These are phyloP conservation scores for Pseudonitzschia multistriata DNA, from an alignment of 108 stramenopile genomes.

Conservation along the genomic window DNA sequence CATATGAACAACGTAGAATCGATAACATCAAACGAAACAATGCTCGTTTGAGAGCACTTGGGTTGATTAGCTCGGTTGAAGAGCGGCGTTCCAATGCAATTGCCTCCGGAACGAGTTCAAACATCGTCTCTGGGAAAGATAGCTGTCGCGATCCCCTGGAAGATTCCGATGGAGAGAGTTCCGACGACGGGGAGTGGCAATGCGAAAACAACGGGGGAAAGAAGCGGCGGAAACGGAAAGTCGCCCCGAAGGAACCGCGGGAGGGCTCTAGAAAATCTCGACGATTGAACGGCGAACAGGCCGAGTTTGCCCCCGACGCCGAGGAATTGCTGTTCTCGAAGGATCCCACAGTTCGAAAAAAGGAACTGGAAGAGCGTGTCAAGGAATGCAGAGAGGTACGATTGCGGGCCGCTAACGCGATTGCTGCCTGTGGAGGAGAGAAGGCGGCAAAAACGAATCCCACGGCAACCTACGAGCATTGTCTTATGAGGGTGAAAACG, in stretches of 20 bases:
- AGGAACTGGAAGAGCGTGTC: slow-evolving; percentile 48
- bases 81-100: slow-evolving; percentile 59
- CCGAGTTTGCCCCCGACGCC: slow-evolving; percentile 5
- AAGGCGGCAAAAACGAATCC: slow-evolving; percentile 67
- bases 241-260: not conserved
- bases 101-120: slow-evolving; percentile 39
- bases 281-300: slow-evolving; percentile 4
- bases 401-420: slow-evolving; percentile 51
- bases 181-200: not conserved
- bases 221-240: slow-evolving; percentile 15
- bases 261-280: slow-evolving; percentile 6
- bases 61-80: slow-evolving; percentile 64
- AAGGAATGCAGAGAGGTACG: slow-evolving; percentile 71
- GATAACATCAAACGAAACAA: slow-evolving; percentile 82
- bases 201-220: not conserved
- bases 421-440: slow-evolving; percentile 17
- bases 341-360: slow-evolving; percentile 20
- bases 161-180: not conserved
- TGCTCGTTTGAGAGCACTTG: slow-evolving; percentile 57
- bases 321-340: slow-evolving; percentile 1
- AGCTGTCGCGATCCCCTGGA: not conserved
- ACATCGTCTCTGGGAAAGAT: not conserved
- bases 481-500: slow-evolving; percentile 71
- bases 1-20: slow-evolving; percentile 58
- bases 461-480: slow-evolving; percentile 88